These are phyloP conservation scores for Phytophthora ohioensis DNA, from an alignment of 352 stramenopile genomes.

Conservation along the genomic window DNA sequence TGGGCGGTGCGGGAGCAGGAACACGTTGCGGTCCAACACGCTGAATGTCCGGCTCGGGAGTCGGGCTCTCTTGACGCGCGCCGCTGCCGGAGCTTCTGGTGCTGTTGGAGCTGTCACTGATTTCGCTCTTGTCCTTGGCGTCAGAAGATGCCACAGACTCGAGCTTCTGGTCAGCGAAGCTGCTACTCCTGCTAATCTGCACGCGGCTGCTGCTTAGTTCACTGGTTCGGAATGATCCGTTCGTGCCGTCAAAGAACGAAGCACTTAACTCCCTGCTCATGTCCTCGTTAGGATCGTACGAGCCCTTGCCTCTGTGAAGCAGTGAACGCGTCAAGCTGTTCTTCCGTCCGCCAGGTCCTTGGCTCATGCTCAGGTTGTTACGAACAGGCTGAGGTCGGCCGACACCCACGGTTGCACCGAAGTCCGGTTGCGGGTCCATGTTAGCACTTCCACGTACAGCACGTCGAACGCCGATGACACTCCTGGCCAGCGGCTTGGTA, in stretches of 20 bases:
- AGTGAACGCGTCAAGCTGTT: slow-evolving; percentile 27
- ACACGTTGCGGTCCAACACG: slow-evolving; percentile 38
- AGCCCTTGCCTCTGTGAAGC: slow-evolving; percentile 32
- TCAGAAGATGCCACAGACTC: slow-evolving; percentile 28
- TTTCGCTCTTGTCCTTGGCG: slow-evolving; percentile 31
- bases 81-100: slow-evolving; percentile 37
- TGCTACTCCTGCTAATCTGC: slow-evolving; percentile 38
- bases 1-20: slow-evolving; percentile 34
- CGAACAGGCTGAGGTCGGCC: slow-evolving; percentile 18
- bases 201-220: slow-evolving; percentile 39
- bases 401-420: slow-evolving; percentile 25
- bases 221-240: slow-evolving; percentile 38
- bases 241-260: slow-evolving; percentile 53
- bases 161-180: slow-evolving; percentile 37
- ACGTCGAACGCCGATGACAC: slow-evolving; percentile 43
- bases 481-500: slow-evolving; percentile 42
- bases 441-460: slow-evolving; percentile 25
- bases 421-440: slow-evolving; percentile 24
- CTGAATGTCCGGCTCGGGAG: slow-evolving; percentile 32
- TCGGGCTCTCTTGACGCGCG: slow-evolving; percentile 24
- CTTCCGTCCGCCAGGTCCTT: slow-evolving; percentile 35
- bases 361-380: slow-evolving; percentile 39
- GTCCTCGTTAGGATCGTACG: slow-evolving; percentile 42
- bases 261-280: slow-evolving; percentile 40
- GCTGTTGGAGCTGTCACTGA: slow-evolving; percentile 37